Percentiles rank a stretch among this genome's conserved stretches.
Conservation (phyloP, 1,139 yeast genomes). For the Wickerhamiella pararugosa region DNA sequence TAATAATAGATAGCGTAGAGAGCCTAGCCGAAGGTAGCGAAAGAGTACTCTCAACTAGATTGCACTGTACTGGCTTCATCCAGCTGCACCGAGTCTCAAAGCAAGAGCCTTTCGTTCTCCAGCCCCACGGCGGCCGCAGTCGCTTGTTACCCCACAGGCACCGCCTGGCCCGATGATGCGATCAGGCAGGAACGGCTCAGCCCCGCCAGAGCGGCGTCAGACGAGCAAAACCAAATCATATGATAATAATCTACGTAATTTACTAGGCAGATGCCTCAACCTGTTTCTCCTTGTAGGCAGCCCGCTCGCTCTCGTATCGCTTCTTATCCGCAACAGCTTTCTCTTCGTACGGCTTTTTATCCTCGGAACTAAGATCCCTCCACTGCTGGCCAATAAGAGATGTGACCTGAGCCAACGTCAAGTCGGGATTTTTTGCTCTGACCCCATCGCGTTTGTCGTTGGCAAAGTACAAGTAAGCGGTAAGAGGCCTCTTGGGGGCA, state of each 20-base stretch:
- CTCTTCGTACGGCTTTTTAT: constrained; percentile 42
- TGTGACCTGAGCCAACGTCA: constrained; percentile 49
- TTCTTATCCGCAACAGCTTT: constrained; percentile 50
- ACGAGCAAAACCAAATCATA: too few species aligned
- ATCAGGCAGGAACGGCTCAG: too few species aligned
- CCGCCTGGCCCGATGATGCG: too few species aligned
- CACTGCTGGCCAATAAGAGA: constrained; percentile 88
- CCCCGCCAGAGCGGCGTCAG: too few species aligned
- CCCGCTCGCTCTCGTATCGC: constrained; percentile 93
- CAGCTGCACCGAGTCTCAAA: too few species aligned
- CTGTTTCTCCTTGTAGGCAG: constrained; percentile 38
- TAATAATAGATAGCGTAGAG: too few species aligned
- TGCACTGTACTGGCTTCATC: too few species aligned
- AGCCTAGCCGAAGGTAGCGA: too few species aligned
- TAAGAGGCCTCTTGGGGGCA: constrained; percentile 96
- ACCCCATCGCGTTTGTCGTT: constrained; percentile 93
- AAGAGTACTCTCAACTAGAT: too few species aligned
- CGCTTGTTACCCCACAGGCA: too few species aligned
- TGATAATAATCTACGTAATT: not conserved
- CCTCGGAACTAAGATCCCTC: constrained; percentile 63
- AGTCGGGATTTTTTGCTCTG: constrained; percentile 80
- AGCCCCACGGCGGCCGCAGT: too few species aligned
- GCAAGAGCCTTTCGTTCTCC: too few species aligned
- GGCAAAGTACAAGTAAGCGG: constrained; percentile 98
- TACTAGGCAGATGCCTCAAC: not conserved